Conservation (phyloP, 2,329 filamentous ascomycete genomes). For the Coniella vitis region DNA sequence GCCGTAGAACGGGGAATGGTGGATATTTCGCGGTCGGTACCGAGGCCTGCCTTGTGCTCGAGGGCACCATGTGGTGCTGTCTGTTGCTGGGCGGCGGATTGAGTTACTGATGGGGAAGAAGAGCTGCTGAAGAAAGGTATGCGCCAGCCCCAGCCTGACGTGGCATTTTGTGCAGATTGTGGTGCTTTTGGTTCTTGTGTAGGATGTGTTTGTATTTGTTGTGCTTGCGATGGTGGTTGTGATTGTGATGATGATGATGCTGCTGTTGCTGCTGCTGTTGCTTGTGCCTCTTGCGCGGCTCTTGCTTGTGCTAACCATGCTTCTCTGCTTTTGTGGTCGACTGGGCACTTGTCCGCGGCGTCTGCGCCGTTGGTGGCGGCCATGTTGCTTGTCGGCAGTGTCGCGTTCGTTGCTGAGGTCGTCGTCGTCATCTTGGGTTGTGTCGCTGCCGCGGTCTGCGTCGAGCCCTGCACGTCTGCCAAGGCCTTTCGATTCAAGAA, state of each 20-base stretch:
- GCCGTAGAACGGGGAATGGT: constrained; percentile 64
- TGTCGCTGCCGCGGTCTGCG: not conserved
- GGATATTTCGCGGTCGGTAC: constrained; percentile 65
- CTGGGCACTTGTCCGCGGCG: constrained; percentile 58
- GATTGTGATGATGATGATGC: constrained; percentile 18
- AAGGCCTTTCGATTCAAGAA: constrained; percentile 14
- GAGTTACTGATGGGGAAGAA: constrained; percentile 16
- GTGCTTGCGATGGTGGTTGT: constrained; percentile 24
- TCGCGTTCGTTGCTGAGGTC: not conserved
- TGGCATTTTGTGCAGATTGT: not conserved
- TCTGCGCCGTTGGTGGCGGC: not conserved
- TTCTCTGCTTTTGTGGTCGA: constrained; percentile 83
- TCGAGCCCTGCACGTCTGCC: constrained; percentile 6
- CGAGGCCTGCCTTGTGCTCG: constrained; percentile 35
- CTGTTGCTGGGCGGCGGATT: constrained; percentile 11
- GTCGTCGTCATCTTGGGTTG: not conserved
- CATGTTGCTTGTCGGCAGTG: constrained; percentile 1
- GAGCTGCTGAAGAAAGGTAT: constrained; percentile 33
- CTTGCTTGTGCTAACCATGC: constrained; percentile 72
- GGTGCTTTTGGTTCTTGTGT: constrained; percentile 20
- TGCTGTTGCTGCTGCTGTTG: constrained; percentile 8
- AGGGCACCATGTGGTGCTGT: constrained; percentile 6
- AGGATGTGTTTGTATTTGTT: constrained; percentile 23
- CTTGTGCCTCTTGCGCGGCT: constrained; percentile 36
- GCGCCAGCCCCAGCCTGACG: constrained; percentile 35